Conservation (phyloP, 1,284 basidiomycete genomes). For the Apiotrichum laibachii region DNA sequence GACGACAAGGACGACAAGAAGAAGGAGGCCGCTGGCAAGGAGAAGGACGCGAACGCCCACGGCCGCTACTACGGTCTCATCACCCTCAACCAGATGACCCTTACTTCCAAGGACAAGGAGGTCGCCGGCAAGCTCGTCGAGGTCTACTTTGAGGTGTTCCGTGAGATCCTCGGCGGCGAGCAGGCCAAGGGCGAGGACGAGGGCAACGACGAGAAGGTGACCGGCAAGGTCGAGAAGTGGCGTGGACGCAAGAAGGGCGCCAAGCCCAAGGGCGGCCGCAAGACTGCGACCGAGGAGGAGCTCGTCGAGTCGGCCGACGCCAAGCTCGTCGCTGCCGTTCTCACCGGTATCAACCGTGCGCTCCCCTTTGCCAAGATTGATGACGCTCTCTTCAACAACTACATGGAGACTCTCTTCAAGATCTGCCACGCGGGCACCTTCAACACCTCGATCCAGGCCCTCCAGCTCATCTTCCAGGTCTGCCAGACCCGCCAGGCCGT, state of each 20-base stretch:
- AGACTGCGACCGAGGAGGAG: constrained; percentile 47
- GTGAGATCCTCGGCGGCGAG: constrained; percentile 70
- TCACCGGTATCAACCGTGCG: constrained; percentile 94
- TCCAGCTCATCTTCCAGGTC: constrained; percentile 89
- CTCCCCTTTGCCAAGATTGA: constrained; percentile 81
- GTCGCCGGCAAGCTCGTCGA: constrained; percentile 83
- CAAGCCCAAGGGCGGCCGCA: constrained; percentile 45
- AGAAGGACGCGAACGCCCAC: constrained; percentile 59
- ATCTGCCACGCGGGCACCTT: constrained; percentile 89
- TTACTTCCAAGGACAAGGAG: constrained; percentile 67
- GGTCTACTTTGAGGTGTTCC: constrained; percentile 94
- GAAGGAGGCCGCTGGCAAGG: constrained; percentile 16
- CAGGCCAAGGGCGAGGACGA: constrained; percentile 41
- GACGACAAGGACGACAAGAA: constrained; percentile 47
- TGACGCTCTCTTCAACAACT: constrained; percentile 69
- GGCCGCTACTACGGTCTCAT: constrained; percentile 87
- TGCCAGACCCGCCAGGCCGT: constrained; percentile 56
- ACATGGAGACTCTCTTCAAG: constrained; percentile 90
- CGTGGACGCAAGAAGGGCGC: constrained; percentile 48
- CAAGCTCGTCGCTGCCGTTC: constrained; percentile 81
- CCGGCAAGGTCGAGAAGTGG: constrained; percentile 52
- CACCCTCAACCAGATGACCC: constrained; percentile 89
- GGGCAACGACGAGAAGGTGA: constrained; percentile 50
- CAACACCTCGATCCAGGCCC: constrained; percentile 92
- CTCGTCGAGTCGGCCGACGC: constrained; percentile 78